Evolutionary conservation across 2,329 filamentous ascomycete genomes (phyloP), one percentile per base, ranked within the genome.

Genomic region (Aureobasidium sp.): DNA sequence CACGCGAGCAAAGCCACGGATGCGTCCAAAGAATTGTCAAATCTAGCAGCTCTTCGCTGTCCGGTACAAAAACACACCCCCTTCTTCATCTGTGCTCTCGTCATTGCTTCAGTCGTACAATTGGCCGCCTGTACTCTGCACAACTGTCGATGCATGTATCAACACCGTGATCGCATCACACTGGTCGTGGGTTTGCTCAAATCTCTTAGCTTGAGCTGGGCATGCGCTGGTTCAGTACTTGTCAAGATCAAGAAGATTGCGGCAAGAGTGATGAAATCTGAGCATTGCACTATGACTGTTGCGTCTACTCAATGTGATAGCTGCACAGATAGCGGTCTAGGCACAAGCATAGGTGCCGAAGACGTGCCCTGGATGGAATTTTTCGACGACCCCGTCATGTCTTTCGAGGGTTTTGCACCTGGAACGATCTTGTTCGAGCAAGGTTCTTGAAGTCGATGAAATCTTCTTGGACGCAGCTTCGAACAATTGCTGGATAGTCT

Each of bases 1-100:
- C 90, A 95, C 74, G 91, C 90, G 0, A 85, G 85, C 61, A 92
- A 95, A 74, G 91, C 90, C 6, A 84, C 95, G 62, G 83, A 86
- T 36, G 88, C 90, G 0, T 91, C 92, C 0, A 87, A 87, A 66
- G 86, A 89, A 57, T 87, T 96, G 64, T 89, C 87, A 64, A 83
- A 84, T 66, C 80, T 92, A 66, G 84, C 91, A 53, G 87, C 88
- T 1, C 83, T 95, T 50, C 88, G 89, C 0, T 84, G 86, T 5
- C 82, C 86, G 0, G 77, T 93, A 27, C 53, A 62, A 8, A 84
- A 84, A 34, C 90, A 96, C 74, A 91, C 85, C 0, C 90, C 91
- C 62, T 92, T 93, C 74, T 91, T 94, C 76, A 89, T 87, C 39
- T 94, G 90, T 70, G 86, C 89, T 44, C 79, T 94, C 54, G 89